Evolutionary conservation across 768 basidiomycete genomes (phyloP), one percentile per base, ranked within the genome.

Genomic region (Daedaleopsis sinensis): DNA sequence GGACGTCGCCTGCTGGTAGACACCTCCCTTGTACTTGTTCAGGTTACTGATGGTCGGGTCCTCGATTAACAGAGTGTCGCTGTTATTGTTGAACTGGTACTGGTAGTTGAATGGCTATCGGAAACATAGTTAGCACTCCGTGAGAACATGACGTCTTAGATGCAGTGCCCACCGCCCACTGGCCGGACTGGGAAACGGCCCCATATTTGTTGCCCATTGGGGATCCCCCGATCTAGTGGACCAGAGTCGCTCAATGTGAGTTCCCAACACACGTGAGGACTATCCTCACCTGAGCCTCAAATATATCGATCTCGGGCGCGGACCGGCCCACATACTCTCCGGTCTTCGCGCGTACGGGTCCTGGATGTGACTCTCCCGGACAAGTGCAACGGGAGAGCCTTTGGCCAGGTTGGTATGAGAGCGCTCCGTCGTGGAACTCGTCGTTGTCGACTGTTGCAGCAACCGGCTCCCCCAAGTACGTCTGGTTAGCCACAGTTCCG

Each of bases 381-480:
- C 95, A 96, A 0, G 95, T 96, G 71, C 95, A 96, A 11, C 88
- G 80, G n/a, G 89, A 91, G 16, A 95, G 76, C 89, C 86, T 82
- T 69, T 96, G 94, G 5, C 93, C 92, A 2, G 87, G 87, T 21
- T 94, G 82, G 70, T 81, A 93, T 6, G 89, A 65, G 27, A 97
- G 76, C 2, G 67, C 65, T 36, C 80, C 76, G 58, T 77, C 71
- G 58, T 82, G 72, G 18, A 65, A 38, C 5, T 71, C 36, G 60
- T 87, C 87, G 36, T 93, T 93, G 36, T 80, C 79, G 36, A 79
- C 76, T 1, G 81, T 78, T 1, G 91, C 86, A n/a, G 86, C 84
- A 0, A 73, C 69, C 0, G 94, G 94, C 36, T 77, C 72, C 5
- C 86, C 90, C 62, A 89, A 84, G 59, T 86, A 67, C 4, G 89